Evolutionary conservation across 768 basidiomycete species (phyloP), one percentile per base, ranked within the genome.

Genomic region (Russula sp.): DNA sequence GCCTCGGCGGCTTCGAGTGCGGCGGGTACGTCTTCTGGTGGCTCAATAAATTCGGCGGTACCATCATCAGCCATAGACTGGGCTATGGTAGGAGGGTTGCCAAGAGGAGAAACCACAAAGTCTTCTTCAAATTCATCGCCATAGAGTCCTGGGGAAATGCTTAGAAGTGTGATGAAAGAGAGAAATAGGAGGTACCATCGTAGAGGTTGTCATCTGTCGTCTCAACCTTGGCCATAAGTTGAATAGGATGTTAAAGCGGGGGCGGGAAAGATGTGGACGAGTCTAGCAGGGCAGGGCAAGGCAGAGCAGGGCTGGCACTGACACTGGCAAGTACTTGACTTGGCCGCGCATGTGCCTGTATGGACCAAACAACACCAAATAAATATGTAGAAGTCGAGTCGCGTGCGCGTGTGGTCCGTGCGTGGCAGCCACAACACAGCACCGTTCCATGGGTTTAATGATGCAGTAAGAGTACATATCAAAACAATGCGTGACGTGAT

Each of bases 91-190:
- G 59, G 34, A 13, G 60, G 35, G 46, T 66, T 47, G 32, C 35
- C 58, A 38, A 51, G 55, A 59, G 32, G 20, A 52, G 65, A 49
- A 34, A 58, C 55, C 13, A 47, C 46, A 47, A 67, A 67, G 43
- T 67, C 64, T 47, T 67, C 64, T 51, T 65, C 66, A 29, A 67
- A 67, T 45, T 67, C 66, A 29, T 67, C 66, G 51, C 66, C 66
- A 43, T 67, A 67, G n/a, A 67, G 64, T 35, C 66, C 66, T 67
- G 29, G 5, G 22, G 2, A 29, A 14, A 49, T 10, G 3, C 39
- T 58, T 7, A 36, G 34, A 43, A 41, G 22, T 8, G 41, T 20
- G 16, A 52, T 7, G 46, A 41, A 14, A 18, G 20, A 46, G 22
- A 4, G 18, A 13, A 22, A 13, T 5, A 54, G 2, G 7, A 22